A percentile compares a stretch with the other conserved stretches of the same genome.
These are phyloP conservation scores for Fraxinus cuspidata DNA, from an alignment of 257 asterid genomes.

Conservation along the genomic window DNA sequence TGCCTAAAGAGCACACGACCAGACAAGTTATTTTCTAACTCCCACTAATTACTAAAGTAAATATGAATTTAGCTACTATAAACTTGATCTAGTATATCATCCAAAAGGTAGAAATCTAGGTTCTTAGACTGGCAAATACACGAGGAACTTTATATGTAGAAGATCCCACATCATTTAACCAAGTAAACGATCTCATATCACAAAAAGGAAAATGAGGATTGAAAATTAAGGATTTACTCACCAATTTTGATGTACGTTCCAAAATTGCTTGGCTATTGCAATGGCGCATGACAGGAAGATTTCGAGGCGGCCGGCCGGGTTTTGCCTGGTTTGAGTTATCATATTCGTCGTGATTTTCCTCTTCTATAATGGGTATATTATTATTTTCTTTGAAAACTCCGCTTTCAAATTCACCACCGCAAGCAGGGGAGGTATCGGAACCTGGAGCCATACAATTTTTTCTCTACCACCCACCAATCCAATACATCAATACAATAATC, in stretches of 20 bases:
- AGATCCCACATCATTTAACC: conserved; percentile 3
- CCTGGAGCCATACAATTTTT: conserved; percentile 52
- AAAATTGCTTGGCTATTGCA: conserved; percentile 80
- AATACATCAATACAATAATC: conserved; percentile 19
- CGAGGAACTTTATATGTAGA: background rate
- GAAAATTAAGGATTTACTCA: conserved; percentile 35
- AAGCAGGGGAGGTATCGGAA: conserved; percentile 11
- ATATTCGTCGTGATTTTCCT: conserved; percentile 22
- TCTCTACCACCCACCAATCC: conserved; percentile 15
- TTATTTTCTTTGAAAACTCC: conserved; percentile 48
- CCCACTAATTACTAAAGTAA: background rate
- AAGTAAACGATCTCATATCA: background rate
- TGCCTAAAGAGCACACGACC: background rate
- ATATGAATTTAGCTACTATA: background rate
- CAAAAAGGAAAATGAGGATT: background rate
- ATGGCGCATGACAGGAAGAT: conserved; percentile 67
- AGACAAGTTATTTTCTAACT: background rate
- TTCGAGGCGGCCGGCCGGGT: conserved; percentile 65
- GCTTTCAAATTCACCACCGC: conserved; percentile 44
- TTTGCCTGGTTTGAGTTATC: conserved; percentile 33
- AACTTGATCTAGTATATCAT: background rate
- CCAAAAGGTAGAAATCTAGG: background rate
- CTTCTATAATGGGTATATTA: conserved; percentile 32
- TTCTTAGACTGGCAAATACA: background rate
- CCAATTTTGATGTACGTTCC: conserved; percentile 56